Conservation (phyloP, 371 early-diverging fungal species). For the Apophysomyces sp. region DNA sequence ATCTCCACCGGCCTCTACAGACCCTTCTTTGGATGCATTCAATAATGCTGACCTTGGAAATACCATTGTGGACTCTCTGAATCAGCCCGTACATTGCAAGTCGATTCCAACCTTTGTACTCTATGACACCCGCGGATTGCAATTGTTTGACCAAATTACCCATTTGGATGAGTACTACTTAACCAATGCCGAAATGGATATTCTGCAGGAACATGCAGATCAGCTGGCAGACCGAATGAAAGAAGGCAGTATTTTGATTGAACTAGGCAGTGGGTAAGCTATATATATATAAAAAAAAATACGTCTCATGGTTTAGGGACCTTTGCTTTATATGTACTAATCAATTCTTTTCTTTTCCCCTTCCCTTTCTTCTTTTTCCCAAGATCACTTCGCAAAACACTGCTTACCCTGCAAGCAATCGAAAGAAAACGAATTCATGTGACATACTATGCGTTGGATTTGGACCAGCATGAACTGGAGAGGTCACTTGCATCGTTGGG, state of each 20-base stretch:
- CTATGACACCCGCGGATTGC: constrained; percentile 83
- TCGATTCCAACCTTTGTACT: constrained; percentile 74
- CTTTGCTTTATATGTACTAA: too few species aligned
- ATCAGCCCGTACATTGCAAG: constrained; percentile 34
- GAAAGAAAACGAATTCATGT: constrained; percentile 60
- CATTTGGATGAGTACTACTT: constrained; percentile 86
- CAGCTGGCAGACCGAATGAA: constrained; percentile 66
- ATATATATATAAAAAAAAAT: not conserved
- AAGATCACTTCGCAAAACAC: constrained; percentile 87
- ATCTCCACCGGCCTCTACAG: constrained; percentile 31
- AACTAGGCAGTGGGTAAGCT: constrained; percentile 84
- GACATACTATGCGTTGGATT: constrained; percentile 91
- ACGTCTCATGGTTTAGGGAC: not conserved
- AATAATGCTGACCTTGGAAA: constrained; percentile 38
- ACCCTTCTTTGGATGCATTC: constrained; percentile 36
- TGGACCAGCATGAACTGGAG: constrained; percentile 77
- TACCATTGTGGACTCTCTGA: constrained; percentile 49
- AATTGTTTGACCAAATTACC: constrained; percentile 87
- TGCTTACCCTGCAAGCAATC: constrained; percentile 73
- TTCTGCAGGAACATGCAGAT: constrained; percentile 62
- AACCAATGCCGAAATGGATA: constrained; percentile 79
- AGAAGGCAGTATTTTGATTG: constrained; percentile 72
- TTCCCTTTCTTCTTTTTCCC: not conserved
- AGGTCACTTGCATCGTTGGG: constrained; percentile 55
- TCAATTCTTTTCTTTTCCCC: not conserved